These are phyloP conservation scores for Hortiboletus flavorubellus DNA, from an alignment of 768 basidiomycete genomes.

Conservation along the genomic window DNA sequence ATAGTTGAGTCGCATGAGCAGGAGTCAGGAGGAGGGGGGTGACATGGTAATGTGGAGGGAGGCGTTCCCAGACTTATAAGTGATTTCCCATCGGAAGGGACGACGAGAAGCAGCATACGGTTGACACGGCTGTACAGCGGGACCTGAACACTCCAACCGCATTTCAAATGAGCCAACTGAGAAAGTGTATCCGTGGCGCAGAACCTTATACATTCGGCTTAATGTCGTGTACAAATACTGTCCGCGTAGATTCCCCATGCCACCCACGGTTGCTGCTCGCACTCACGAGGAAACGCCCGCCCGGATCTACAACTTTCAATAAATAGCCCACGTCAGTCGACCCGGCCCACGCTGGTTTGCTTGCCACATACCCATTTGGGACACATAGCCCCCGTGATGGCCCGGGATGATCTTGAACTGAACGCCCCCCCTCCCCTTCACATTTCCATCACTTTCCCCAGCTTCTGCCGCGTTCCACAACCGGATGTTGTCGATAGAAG, in stretches of 20 bases:
- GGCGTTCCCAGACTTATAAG: constrained; percentile 26
- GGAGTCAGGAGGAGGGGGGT: constrained; percentile 4
- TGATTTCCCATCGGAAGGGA: constrained; percentile 24
- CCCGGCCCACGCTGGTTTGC: constrained; percentile 10
- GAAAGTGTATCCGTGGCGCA: constrained; percentile 28
- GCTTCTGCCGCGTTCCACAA: constrained; percentile 89
- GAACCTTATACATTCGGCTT: constrained; percentile 41
- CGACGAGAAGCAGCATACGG: constrained; percentile 32
- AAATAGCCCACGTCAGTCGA: constrained; percentile 22
- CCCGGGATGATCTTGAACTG: constrained; percentile 96
- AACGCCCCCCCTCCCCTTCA: constrained; percentile 62
- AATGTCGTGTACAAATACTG: constrained; percentile 90
- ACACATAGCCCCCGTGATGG: constrained; percentile 92
- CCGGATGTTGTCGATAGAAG: constrained; percentile 89
- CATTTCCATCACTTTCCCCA: constrained; percentile 59
- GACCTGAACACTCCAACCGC: constrained; percentile 22
- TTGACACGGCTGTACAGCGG: constrained; percentile 32
- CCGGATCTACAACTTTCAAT: constrained; percentile 81
- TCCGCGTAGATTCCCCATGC: constrained; percentile 87
- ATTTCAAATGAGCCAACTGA: constrained; percentile 28
- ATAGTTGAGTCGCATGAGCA: constrained; percentile 30
- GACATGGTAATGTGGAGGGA: constrained; percentile 17
- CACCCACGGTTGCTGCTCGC: constrained; percentile 93
- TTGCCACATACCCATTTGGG: constrained; percentile 77
- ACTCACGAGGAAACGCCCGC: constrained; percentile 80